Evolutionary conservation across 768 basidiomycete genomes (phyloP).

Genomic region (Psilocybe cyanescens): DNA sequence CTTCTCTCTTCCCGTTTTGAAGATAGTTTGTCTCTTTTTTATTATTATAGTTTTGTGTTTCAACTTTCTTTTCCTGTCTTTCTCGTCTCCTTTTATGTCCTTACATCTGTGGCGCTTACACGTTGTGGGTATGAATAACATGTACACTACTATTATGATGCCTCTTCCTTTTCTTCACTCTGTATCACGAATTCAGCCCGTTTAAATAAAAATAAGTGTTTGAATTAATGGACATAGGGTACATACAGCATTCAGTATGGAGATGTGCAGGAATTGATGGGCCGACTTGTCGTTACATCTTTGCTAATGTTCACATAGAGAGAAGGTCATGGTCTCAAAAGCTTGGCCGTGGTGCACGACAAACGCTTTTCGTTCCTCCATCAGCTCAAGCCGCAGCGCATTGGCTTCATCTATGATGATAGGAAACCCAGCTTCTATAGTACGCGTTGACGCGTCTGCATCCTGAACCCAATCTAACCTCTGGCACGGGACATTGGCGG

Average conservation of each 20-base stretch:
- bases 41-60: neutral
- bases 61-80: neutral
- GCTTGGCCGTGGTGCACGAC: neutral
- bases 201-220: too few relatives aligned
- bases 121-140: neutral
- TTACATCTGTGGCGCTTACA: neutral
- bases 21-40: too few relatives aligned
- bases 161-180: neutral
- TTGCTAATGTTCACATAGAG: neutral
- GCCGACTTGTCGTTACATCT: too few relatives aligned
- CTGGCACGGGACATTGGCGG: constrained; percentile 35
- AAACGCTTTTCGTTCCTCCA: neutral
- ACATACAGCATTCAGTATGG: too few relatives aligned
- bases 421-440: neutral
- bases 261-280: too few relatives aligned
- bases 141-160: neutral
- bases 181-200: neutral
- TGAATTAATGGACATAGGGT: too few relatives aligned
- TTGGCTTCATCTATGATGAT: neutral
- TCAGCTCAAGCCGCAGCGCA: neutral
- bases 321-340: neutral
- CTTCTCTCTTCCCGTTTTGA: too few relatives aligned
- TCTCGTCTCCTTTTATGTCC: neutral
- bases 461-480: constrained; percentile 28
- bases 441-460: constrained; percentile 15